Evolutionary conservation across 1,284 basidiomycete genomes (phyloP), one percentile per base, ranked within the genome.

Genomic region (Apiotrichum veenhuisii): DNA sequence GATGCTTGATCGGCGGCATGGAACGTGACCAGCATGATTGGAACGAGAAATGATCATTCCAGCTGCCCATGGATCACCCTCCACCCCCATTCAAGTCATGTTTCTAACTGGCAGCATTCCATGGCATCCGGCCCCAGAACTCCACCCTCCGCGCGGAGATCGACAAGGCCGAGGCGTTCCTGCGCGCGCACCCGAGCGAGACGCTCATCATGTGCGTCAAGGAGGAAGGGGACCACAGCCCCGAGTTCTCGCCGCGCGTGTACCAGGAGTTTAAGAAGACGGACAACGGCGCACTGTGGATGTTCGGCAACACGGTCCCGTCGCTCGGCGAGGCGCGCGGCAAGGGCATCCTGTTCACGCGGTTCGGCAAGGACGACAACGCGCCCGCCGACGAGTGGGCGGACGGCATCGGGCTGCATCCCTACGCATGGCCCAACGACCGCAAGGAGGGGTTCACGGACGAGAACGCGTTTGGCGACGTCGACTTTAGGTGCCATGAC

Each of bases 131-230:
- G 66, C 85, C 88, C 0, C 82, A 93, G 70, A 79, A 81, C 53
- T 82, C 84, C 0, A 78, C 85, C 0, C 77, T 82, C 55, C 78
- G 80, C 17, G 83, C 88, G 51, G 79, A 93, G 15, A 64, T 78
- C 4, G 79, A 79, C 22, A 57, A 52, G 5, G 67, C 92, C 12
- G 79, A 86, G 63, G 64, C 70, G 2, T 95, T 90, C 74, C 82
- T 94, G 38, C 80, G 80, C 10, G 78, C 80, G 0, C 80, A 86
- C 1, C 79, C 76, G 3, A 80, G 79, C 40, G 91, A 94, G 73
- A 87, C 87, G 0, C 71, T 94, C 40, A 81, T 94, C 37, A 83
- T 92, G 77, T 91, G 85, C 14, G 82, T 95, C 70, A 93, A 94
- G 73, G 87, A 93, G 71, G 91, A 94, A 71, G 85, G 64, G 65